Evolutionary conservation across 2,329 filamentous ascomycete species (phyloP).

Genomic region (Coniella vitis): DNA sequence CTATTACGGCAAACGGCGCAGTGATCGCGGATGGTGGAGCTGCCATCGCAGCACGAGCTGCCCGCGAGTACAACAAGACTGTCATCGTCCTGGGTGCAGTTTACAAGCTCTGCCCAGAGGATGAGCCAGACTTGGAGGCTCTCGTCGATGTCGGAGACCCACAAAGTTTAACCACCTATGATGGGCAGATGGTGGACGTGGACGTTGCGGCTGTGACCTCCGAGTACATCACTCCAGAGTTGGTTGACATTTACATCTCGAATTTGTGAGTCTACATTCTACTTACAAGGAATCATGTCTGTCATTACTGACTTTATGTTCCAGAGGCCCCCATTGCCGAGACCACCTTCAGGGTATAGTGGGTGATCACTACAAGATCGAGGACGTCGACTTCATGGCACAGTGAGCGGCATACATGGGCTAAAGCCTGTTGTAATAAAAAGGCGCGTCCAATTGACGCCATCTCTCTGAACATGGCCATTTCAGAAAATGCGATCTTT

Average conservation of each 20-base stretch:
- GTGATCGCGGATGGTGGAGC: conserved; percentile 81
- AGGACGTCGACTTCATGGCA: conserved; percentile 59
- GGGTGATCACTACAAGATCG: conserved; percentile 30
- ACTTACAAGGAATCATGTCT: not conserved
- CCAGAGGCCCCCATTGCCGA: conserved; percentile 27
- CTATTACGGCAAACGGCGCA: conserved; percentile 81
- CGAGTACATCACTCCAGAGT: conserved; percentile 72
- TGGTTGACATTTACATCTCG: conserved; percentile 77
- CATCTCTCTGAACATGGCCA: not conserved
- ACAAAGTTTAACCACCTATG: conserved; percentile 67
- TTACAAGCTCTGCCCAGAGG: conserved; percentile 89
- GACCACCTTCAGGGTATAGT: conserved; percentile 23
- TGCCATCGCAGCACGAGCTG: conserved; percentile 74
- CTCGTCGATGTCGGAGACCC: conserved; percentile 84
- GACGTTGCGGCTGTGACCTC: conserved; percentile 73
- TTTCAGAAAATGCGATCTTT: not conserved
- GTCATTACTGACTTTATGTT: not conserved
- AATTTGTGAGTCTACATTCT: conserved; percentile 57
- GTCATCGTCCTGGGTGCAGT: conserved; percentile 87
- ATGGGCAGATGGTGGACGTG: conserved; percentile 73
- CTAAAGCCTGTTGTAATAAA: conserved; percentile 18
- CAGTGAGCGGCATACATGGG: conserved; percentile 24
- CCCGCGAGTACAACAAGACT: conserved; percentile 72
- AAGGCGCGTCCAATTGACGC: not conserved
- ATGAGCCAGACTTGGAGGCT: conserved; percentile 73